Evolutionary conservation across 73 alveolate genomes (phyloP), one percentile per base, ranked within the genome.

Genomic region (Paramecium tetraurelia): DNA sequence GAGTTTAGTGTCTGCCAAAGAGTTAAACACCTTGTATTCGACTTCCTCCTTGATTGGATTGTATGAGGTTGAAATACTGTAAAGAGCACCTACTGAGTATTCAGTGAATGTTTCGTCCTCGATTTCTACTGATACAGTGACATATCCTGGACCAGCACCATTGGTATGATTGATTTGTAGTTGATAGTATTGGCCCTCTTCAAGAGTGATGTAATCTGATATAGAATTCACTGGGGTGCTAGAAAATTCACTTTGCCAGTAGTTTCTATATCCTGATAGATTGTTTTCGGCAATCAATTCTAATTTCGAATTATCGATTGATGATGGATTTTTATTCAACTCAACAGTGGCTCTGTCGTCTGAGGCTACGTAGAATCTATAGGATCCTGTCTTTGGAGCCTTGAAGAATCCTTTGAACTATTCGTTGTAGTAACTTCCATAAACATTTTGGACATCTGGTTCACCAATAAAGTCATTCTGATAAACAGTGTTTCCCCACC

Each of bases 281-380:
- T 38, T 20, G 16, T 75, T 75, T 4, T 38, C 35, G 16, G 87
- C 87, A 35, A 75, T 24, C 57, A 38, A 21, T 41, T 35, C 46
- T 20, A 75, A 38, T 35, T 35, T 21, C 1, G 87, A 20, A 12
- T 11, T 38, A 36, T 75, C 87, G 12, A 41, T 75, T 38, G 68
- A 38, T 1, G 38, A 38, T 1, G 87, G 87, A 20, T 35, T 75
- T 10, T 20, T 35, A n/a, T 75, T 38, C 35, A 75, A 38, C 21
- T 41, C 58, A 38, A 75, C 46, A 5, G 58, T 29, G 3, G 87
- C 87, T 38, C 24, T 38, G 38, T 75, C 87, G 38, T 75, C 87
- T 3, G 87, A 75, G 8, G 87, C 87, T 2, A 75, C 33, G 38
- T 75, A 75, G 59, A 75, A 75, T 75, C 87, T 75, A 75, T 38